Percentiles rank a stretch among this genome's conserved stretches.
These are phyloP conservation scores for Phytophthora cryptogea DNA, from an alignment of 352 stramenopile species.

Conservation along the genomic window DNA sequence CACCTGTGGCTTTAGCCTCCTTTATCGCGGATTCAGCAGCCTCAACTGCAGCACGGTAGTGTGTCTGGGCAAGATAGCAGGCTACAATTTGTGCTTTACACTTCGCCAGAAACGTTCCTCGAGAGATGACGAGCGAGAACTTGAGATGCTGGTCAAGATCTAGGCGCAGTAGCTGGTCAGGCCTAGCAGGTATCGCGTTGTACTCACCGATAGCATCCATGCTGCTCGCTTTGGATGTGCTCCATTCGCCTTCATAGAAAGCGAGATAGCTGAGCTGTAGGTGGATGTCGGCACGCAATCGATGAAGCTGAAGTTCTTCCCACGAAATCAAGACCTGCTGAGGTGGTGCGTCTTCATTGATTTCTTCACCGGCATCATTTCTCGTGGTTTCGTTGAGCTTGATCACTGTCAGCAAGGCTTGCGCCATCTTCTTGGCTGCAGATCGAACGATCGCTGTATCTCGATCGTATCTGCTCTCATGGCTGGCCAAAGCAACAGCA, in stretches of 20 bases:
- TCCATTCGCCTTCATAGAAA: slow-evolving; percentile 45
- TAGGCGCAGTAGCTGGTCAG: slow-evolving; percentile 12
- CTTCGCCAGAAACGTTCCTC: slow-evolving; percentile 43
- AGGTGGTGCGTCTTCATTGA: neutral
- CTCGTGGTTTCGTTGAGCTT: neutral
- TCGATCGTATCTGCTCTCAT: slow-evolving; percentile 38
- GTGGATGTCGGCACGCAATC: slow-evolving; percentile 38
- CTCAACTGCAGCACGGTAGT: slow-evolving; percentile 36
- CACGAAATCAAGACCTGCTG: slow-evolving; percentile 12
- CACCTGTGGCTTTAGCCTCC: slow-evolving; percentile 40
- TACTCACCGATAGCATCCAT: slow-evolving; percentile 29
- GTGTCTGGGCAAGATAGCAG: slow-evolving; percentile 41
- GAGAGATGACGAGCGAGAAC: slow-evolving; percentile 36
- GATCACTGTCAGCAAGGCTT: slow-evolving; percentile 26
- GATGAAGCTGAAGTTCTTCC: slow-evolving; percentile 35
- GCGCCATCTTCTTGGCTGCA: slow-evolving; percentile 40
- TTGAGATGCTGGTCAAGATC: slow-evolving; percentile 47
- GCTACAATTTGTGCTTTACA: slow-evolving; percentile 43
- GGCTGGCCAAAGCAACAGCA: slow-evolving; percentile 26
- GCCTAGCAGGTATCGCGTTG: slow-evolving; percentile 7
- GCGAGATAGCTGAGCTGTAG: slow-evolving; percentile 45
- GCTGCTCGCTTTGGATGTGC: slow-evolving; percentile 24
- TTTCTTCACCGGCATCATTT: slow-evolving; percentile 1
- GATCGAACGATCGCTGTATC: slow-evolving; percentile 22
- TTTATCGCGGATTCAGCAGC: slow-evolving; percentile 36